Evolutionary conservation across 768 basidiomycete genomes (phyloP).

Genomic region (Ephemerocybe angulata): DNA sequence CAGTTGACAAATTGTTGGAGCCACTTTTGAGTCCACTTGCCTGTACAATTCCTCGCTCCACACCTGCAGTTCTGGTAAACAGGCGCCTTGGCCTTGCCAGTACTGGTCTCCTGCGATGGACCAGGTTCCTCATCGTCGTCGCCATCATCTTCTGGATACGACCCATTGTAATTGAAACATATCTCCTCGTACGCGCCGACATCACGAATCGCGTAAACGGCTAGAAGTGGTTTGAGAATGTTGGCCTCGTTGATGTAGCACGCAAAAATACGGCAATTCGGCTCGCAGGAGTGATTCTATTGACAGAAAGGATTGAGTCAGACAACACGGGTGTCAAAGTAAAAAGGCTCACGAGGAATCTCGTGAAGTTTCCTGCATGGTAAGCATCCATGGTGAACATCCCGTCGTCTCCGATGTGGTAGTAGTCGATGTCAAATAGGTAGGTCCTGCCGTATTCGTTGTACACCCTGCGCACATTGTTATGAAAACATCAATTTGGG

Average conservation of each 20-base stretch:
- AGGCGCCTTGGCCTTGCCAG: too few relatives aligned
- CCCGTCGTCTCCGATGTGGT: constrained; percentile 49
- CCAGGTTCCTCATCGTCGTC: constrained; percentile 25
- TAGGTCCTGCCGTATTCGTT: constrained; percentile 74
- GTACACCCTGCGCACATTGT: too few relatives aligned
- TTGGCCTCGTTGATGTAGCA: constrained; percentile 79
- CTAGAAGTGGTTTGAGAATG: constrained; percentile 62
- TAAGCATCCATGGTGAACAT: constrained; percentile 72
- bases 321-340: neutral
- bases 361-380: constrained; percentile 88
- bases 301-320: neutral
- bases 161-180: constrained; percentile 71
- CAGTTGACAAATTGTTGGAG: too few relatives aligned
- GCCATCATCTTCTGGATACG: constrained; percentile 35
- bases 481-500: too few relatives aligned
- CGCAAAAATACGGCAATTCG: constrained; percentile 70
- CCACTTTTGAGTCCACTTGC: too few relatives aligned
- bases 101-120: too few relatives aligned
- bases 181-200: constrained; percentile 67
- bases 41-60: too few relatives aligned
- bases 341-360: constrained; percentile 63
- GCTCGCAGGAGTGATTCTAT: constrained; percentile 91
- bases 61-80: too few relatives aligned
- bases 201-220: constrained; percentile 63
- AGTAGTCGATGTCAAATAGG: constrained; percentile 80